These are phyloP conservation scores for Aplosporella prunicola DNA, from an alignment of 2,329 filamentous ascomycete genomes.

Conservation along the genomic window DNA sequence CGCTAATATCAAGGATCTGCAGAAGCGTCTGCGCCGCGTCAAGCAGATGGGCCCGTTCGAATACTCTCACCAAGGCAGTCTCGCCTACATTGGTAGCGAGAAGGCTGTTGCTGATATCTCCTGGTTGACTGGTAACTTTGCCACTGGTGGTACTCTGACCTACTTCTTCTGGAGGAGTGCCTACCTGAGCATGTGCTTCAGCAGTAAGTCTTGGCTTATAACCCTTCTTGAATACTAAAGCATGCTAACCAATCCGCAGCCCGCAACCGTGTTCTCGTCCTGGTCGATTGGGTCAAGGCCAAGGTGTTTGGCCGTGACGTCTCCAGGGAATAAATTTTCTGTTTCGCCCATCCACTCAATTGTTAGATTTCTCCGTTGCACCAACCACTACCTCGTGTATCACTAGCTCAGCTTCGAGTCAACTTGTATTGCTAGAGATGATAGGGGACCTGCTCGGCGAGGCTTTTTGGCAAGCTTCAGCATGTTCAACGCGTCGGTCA, in stretches of 20 bases:
- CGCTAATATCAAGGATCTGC: conserved; percentile 72
- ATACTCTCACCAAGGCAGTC: conserved; percentile 93
- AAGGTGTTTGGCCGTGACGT: conserved; percentile 95
- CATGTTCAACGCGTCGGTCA: no score
- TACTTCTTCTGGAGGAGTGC: conserved; percentile 98
- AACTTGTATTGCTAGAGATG: conserved; percentile 6
- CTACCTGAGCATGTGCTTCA: conserved; percentile 99
- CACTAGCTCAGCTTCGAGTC: neutral
- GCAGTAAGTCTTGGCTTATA: conserved; percentile 64
- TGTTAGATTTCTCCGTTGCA: no score
- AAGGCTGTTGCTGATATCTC: conserved; percentile 95
- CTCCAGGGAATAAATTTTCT: conserved; percentile 55
- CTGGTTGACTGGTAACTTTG: conserved; percentile 96
- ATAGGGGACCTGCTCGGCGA: no score
- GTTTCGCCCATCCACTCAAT: neutral
- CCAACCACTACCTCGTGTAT: no score
- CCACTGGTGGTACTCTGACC: conserved; percentile 83
- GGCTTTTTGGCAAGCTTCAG: no score
- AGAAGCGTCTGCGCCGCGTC: conserved; percentile 77
- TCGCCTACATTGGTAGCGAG: conserved; percentile 97
- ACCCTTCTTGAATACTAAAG: no score
- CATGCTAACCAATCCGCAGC: conserved; percentile 39
- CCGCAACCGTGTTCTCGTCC: conserved; percentile 86
- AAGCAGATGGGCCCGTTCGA: conserved; percentile 97
- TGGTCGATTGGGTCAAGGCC: conserved; percentile 93